A percentile compares a stretch with the other conserved stretches of the same genome.
Conservation (phyloP, 2,329 filamentous ascomycete genomes). For the Paecilomyces fulvus region DNA sequence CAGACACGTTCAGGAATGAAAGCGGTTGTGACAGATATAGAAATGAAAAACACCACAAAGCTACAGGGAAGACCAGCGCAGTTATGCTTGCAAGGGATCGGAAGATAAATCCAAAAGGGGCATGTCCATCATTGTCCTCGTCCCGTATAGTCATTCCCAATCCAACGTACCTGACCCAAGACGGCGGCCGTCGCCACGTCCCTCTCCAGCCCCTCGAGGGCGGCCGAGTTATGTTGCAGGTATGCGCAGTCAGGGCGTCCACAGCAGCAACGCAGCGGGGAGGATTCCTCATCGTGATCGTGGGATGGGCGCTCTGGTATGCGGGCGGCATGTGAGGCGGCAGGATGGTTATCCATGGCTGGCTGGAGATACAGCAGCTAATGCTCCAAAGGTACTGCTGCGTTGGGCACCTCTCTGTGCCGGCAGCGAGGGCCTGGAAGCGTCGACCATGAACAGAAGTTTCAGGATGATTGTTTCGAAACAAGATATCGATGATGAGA, state of each 20-base stretch:
- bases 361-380: not conserved
- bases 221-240: constrained; percentile 68
- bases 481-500: not conserved
- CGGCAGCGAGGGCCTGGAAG: not conserved
- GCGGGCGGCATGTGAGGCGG: constrained; percentile 14
- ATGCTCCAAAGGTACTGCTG: not conserved
- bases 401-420: not conserved
- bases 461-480: not conserved
- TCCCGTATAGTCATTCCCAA: constrained; percentile 9
- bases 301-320: constrained; percentile 17
- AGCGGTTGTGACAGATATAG: not conserved
- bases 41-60: not conserved
- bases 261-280: constrained; percentile 64
- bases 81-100: not conserved
- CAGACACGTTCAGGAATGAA: not conserved
- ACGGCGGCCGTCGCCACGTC: constrained; percentile 80
- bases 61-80: not conserved
- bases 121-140: too few species aligned
- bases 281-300: constrained; percentile 5
- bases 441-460: not conserved
- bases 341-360: constrained; percentile 10
- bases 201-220: constrained; percentile 73
- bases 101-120: constrained; percentile 7
- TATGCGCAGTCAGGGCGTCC: constrained; percentile 70
- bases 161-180: constrained; percentile 75